phyloP scores from a whole-genome alignment of 768 basidiomycete genomes.

The Termitomyces sp. region DNA sequence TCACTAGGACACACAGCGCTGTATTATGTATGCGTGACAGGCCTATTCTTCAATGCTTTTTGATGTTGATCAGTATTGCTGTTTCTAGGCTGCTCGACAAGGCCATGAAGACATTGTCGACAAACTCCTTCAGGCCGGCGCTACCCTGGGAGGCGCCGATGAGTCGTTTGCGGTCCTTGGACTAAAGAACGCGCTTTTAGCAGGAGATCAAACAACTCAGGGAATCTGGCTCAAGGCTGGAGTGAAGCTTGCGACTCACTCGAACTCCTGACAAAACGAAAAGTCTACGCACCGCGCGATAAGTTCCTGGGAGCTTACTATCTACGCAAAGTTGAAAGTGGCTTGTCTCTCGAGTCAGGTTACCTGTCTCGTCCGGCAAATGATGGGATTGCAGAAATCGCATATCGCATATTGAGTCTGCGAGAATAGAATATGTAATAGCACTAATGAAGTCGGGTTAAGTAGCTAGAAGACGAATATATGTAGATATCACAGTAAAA shows the following conservation, averaged over 20 bases:
- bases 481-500: background rate
- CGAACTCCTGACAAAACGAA: too few species aligned
- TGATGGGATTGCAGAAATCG: background rate
- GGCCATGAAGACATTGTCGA: conserved; percentile 62
- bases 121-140: conserved; percentile 68
- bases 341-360: too few species aligned
- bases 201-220: conserved; percentile 43
- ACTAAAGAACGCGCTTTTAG: conserved; percentile 30
- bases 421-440: background rate
- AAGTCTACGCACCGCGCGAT: too few species aligned
- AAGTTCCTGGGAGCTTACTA: too few species aligned
- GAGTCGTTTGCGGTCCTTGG: conserved; percentile 57
- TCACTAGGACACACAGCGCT: conserved; percentile 78
- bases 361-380: background rate
- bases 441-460: background rate
- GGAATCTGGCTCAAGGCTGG: conserved; percentile 61
- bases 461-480: background rate
- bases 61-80: background rate
- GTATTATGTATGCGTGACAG: conserved; percentile 60
- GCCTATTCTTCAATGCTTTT: background rate
- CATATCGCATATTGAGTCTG: too few species aligned
- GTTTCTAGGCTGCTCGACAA: conserved; percentile 68
- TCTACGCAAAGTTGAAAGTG: background rate
- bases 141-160: conserved; percentile 69
- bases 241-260: conserved; percentile 11